Percentiles rank a stretch among this genome's conserved stretches.
Conservation (phyloP, 129 eudicot genomes). For the Kitagawia praeruptora region DNA sequence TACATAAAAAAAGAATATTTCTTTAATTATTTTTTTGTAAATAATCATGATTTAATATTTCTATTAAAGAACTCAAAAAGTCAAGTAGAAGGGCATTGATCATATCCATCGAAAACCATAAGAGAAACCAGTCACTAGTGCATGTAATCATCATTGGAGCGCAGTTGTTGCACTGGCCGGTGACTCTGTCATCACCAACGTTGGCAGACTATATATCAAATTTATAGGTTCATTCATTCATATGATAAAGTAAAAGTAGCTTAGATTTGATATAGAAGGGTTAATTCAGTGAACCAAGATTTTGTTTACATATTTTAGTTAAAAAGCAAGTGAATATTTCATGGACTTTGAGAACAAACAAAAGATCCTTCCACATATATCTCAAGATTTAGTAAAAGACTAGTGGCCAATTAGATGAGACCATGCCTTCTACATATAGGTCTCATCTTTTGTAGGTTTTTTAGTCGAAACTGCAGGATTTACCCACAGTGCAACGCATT, state of each 20-base stretch:
- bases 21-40: too few species aligned
- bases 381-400: conserved; percentile 27
- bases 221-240: neutral
- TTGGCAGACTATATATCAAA: conserved; percentile 6
- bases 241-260: neutral
- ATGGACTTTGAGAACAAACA: conserved; percentile 25
- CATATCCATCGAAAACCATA: neutral
- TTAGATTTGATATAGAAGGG: conserved; percentile 13
- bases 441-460: conserved; percentile 15
- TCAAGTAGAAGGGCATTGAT: too few species aligned
- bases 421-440: conserved; percentile 13
- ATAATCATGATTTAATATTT: too few species aligned
- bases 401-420: conserved; percentile 26
- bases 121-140: neutral
- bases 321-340: neutral
- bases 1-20: too few species aligned
- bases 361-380: conserved; percentile 34
- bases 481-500: conserved; percentile 19
- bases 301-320: conserved; percentile 15
- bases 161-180: conserved; percentile 6
- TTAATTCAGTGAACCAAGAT: conserved; percentile 19
- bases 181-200: conserved; percentile 1
- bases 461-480: conserved; percentile 22
- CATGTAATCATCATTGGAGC: conserved; percentile 18
- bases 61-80: too few species aligned